Evolutionary conservation across 148 eudicot genomes (phyloP), one percentile per base, ranked within the genome.

Genomic region (Persicaria maculosa): DNA sequence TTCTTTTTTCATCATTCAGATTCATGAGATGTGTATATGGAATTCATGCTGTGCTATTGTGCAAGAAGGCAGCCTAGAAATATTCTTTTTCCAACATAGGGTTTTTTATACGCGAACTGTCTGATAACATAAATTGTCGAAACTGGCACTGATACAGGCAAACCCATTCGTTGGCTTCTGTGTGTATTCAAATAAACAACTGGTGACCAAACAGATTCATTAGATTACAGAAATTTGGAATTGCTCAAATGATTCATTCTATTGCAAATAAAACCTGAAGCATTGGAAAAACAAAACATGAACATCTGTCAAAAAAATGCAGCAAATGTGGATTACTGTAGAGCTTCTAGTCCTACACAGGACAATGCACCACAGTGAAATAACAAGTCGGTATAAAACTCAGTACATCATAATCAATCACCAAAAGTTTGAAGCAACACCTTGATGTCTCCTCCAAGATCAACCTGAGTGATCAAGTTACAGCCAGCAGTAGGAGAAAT

Each of bases 1-100:
- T 83, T 79, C 62, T 74, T 76, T 76, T 43, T 67, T 36, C 46
- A 25, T 36, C 10, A 65, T 72, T 78, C 59, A 75, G 71, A 71
- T 22, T 47, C 53, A 12, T 17, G 73, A 44, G 1, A 7, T 71
- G 15, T 46, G 73, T 71, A 71, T 48, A 71, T n/a, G 17, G 5
- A 4, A 40, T 40, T 64, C 69, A 14, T 36, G 46, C 10, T 6
- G 69, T 62, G 6, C 44, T 31, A 25, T 11, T 31, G 68, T 36
- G 47, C 70, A 65, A 65, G 19, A 65, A 65, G 70, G 40, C 70
- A 65, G 46, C 17, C 47, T 65, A 43, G 45, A 43, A 14, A 46
- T 46, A 65, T 65, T 65, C 47, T 65, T 43, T 65, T 45, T 43
- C 9, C 46, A 25, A 25, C 44, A 36, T 65, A 65, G 70, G 46